Conservation (phyloP, 305 asterid genomes). For the Vinca major region DNA sequence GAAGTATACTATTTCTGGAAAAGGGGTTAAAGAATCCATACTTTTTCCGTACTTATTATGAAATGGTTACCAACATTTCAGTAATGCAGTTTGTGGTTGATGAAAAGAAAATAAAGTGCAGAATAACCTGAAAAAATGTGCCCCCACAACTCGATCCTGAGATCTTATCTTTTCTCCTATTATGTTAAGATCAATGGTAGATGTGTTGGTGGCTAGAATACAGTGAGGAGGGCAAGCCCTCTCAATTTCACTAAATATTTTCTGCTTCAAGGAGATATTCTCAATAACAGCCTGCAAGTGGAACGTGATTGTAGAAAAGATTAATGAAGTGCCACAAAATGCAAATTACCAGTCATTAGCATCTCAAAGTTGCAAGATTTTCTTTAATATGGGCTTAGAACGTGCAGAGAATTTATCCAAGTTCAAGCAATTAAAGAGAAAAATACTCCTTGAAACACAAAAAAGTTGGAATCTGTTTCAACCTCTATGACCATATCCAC, state of each 20-base stretch:
- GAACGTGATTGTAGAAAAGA: slow-evolving; percentile 21
- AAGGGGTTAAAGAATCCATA: background rate
- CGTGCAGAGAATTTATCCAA: slow-evolving; percentile 2
- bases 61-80: background rate
- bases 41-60: background rate
- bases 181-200: slow-evolving; percentile 78
- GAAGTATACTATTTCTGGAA: background rate
- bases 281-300: slow-evolving; percentile 87
- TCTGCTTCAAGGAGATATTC: slow-evolving; percentile 68
- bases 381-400: background rate
- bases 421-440: background rate
- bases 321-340: slow-evolving; percentile 9
- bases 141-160: slow-evolving; percentile 83
- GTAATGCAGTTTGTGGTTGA: background rate
- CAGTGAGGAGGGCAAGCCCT: slow-evolving; percentile 85
- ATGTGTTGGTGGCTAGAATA: slow-evolving; percentile 86
- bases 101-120: slow-evolving; percentile 2
- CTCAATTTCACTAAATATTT: slow-evolving; percentile 73
- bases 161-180: slow-evolving; percentile 70
- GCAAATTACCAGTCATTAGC: slow-evolving; percentile 2
- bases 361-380: background rate
- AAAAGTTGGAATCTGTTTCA: background rate
- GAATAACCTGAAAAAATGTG: slow-evolving; percentile 91
- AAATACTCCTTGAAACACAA: background rate
- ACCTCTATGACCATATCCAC: slow-evolving; percentile 98